A percentile compares a stretch with the other conserved stretches of the same genome.
Evolutionary conservation across 371 early-diverging fungal genomes (phyloP).

Genomic region (Entomophthora muscae): DNA sequence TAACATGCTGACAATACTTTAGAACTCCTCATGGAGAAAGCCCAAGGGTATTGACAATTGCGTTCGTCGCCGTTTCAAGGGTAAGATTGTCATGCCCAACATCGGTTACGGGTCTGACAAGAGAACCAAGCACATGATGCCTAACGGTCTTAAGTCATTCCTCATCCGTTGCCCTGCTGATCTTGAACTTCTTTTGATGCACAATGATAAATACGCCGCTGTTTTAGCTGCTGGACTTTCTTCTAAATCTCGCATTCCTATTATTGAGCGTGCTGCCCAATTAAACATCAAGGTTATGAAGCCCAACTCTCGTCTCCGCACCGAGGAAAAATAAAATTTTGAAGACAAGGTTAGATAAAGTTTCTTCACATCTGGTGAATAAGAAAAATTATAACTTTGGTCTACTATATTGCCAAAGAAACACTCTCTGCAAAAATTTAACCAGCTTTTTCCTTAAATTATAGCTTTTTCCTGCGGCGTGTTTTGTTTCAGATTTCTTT

Average conservation of each 20-base stretch:
- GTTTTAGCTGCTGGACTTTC: conserved; percentile 98
- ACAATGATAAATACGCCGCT: conserved; percentile 98
- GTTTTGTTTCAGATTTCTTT: too few relatives aligned
- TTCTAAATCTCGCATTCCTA: conserved; percentile 92
- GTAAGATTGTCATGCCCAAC: conserved; percentile 97
- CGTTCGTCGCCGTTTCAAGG: conserved; percentile 97
- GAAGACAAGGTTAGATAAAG: too few relatives aligned
- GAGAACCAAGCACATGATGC: conserved; percentile 89
- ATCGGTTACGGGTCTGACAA: conserved; percentile 98
- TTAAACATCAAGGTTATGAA: conserved; percentile 96
- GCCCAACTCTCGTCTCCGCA: conserved; percentile 87
- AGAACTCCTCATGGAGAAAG: conserved; percentile 95
- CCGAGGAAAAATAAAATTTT: conserved; percentile 33
- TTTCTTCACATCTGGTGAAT: too few relatives aligned
- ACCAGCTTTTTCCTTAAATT: too few relatives aligned
- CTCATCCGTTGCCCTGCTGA: conserved; percentile 89
- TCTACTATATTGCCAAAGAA: too few relatives aligned
- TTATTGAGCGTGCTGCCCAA: conserved; percentile 95
- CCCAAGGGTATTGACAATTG: conserved; percentile 99
- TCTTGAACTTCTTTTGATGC: conserved; percentile 93
- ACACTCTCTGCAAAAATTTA: too few relatives aligned
- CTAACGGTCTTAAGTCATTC: conserved; percentile 98
- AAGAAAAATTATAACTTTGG: too few relatives aligned
- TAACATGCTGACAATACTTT: conserved; percentile 7
- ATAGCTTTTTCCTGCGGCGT: too few relatives aligned